phyloP scores from a whole-genome alignment of 257 asterid species.

The Primulina eburnea region DNA sequence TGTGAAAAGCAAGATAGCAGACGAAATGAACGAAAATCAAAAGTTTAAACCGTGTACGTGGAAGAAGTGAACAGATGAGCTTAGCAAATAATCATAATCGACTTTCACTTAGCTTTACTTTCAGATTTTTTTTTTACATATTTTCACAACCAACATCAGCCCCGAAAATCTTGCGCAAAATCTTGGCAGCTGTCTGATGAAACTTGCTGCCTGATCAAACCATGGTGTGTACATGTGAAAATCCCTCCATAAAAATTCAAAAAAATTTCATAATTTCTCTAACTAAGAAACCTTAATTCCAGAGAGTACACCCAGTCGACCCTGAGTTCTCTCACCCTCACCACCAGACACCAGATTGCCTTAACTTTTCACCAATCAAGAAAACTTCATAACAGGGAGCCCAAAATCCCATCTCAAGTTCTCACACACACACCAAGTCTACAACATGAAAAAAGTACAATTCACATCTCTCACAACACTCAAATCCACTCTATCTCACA shows the following conservation, averaged over 20 bases:
- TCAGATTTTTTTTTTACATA: background rate
- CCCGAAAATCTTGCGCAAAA: background rate
- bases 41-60: background rate
- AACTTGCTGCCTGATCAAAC: background rate
- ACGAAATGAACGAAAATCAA: background rate
- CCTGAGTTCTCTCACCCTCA: background rate
- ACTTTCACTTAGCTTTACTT: slow-evolving; percentile 9
- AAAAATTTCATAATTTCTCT: too few species aligned
- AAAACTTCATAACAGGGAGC: background rate
- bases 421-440: background rate
- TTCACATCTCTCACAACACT: background rate
- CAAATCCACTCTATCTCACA: background rate
- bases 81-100: background rate
- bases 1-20: background rate
- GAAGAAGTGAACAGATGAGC: background rate
- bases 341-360: slow-evolving; percentile 12
- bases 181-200: background rate
- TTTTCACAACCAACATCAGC: background rate
- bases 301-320: background rate
- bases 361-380: slow-evolving; percentile 17
- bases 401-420: background rate
- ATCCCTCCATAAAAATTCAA: background rate
- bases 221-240: background rate
- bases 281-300: too few species aligned
- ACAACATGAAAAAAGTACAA: background rate